These are phyloP conservation scores for Cucurbita argyrosperma DNA, from an alignment of 306 rosid species.

Conservation along the genomic window DNA sequence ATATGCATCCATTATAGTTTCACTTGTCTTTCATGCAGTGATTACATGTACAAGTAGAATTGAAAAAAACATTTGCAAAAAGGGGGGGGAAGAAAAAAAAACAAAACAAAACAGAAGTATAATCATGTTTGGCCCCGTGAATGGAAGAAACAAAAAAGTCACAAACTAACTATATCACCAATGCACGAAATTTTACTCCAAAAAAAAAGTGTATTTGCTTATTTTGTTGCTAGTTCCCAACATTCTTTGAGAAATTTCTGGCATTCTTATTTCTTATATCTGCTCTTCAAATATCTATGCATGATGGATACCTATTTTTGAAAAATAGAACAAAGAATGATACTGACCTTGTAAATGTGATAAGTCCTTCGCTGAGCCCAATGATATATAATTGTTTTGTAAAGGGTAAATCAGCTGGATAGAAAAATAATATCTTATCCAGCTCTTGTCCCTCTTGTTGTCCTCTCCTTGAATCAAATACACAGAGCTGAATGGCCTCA, in stretches of 20 bases:
- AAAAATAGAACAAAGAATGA: background rate
- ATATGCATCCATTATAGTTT: background rate
- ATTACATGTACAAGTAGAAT: no score
- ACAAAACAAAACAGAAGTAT: no score
- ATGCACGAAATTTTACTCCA: background rate
- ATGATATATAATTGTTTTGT: slow-evolving; percentile 73
- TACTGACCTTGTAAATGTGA: slow-evolving; percentile 77
- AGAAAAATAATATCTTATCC: slow-evolving; percentile 87
- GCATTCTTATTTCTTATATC: background rate
- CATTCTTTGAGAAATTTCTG: background rate
- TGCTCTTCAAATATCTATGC: background rate
- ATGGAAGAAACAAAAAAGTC: no score
- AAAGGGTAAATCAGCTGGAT: slow-evolving; percentile 68
- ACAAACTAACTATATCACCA: no score
- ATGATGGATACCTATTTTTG: background rate
- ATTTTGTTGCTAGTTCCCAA: background rate
- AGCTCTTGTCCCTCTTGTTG: slow-evolving; percentile 92
- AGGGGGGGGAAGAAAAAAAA: no score
- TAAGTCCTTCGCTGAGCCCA: slow-evolving; percentile 95
- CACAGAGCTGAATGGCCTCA: slow-evolving; percentile 53
- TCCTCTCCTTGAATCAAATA: slow-evolving; percentile 83
- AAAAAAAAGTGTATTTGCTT: background rate
- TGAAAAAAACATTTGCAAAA: no score
- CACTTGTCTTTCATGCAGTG: background rate
- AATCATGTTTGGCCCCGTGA: no score